Evolutionary conservation across 768 basidiomycete species (phyloP).

Genomic region (Glaciozyma martinii): DNA sequence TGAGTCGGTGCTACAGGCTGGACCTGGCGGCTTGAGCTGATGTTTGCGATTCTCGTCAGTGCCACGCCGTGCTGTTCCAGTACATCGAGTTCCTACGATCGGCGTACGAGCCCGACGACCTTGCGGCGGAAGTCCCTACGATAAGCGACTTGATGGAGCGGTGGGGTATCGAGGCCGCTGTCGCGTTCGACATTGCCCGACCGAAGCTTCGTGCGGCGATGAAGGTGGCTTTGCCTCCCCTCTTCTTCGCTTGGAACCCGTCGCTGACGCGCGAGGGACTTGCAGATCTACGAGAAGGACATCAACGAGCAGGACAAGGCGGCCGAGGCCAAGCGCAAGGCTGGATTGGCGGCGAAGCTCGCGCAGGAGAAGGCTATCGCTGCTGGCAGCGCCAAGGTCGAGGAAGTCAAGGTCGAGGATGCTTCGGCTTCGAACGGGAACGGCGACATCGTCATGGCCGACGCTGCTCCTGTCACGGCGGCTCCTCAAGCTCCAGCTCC

Average conservation of each 20-base stretch:
- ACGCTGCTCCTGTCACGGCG: neutral
- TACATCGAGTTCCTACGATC: conserved; percentile 79
- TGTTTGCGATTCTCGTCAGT: conserved; percentile 50
- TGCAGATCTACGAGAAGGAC: neutral
- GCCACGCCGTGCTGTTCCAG: conserved; percentile 83
- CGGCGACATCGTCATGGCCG: neutral
- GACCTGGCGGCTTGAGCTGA: neutral
- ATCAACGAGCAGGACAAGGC: neutral
- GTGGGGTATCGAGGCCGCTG: conserved; percentile 72
- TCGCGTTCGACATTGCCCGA: conserved; percentile 89
- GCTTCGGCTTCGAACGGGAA: neutral
- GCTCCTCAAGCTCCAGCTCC: neutral
- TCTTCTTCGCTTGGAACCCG: neutral
- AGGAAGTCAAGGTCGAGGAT: neutral
- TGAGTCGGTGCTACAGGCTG: conserved; percentile 43
- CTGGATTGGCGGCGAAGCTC: conserved; percentile 1
- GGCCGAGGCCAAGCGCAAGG: neutral
- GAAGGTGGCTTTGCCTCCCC: conserved; percentile 11
- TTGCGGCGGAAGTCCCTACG: conserved; percentile 64
- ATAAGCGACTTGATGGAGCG: conserved; percentile 60
- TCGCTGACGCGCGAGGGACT: neutral
- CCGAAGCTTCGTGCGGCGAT: conserved; percentile 43
- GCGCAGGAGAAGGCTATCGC: neutral
- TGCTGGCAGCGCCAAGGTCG: neutral
- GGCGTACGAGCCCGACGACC: conserved; percentile 54